These are phyloP conservation scores for Clavaria fumosa DNA, from an alignment of 768 basidiomycete species.

Conservation along the genomic window DNA sequence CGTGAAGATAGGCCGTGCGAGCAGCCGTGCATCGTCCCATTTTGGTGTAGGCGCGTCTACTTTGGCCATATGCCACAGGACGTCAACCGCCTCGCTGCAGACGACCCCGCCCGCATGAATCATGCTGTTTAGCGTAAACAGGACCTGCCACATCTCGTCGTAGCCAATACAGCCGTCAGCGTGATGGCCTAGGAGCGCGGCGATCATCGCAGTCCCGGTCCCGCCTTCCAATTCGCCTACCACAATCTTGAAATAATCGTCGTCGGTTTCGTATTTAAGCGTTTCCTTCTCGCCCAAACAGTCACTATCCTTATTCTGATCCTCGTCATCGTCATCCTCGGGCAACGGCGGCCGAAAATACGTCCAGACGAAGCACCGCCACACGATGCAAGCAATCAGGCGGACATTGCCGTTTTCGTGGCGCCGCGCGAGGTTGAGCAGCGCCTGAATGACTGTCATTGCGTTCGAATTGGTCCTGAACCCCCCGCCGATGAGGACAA, in stretches of 20 bases:
- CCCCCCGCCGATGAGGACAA: slow-evolving; percentile 48
- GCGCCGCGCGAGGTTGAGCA: slow-evolving; percentile 40
- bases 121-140: slow-evolving; percentile 43
- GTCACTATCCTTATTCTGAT: slow-evolving; percentile 2
- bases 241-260: slow-evolving; percentile 28
- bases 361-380: slow-evolving; percentile 52
- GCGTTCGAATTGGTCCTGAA: slow-evolving; percentile 31
- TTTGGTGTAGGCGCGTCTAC: slow-evolving; percentile 15
- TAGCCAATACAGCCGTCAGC: slow-evolving; percentile 24
- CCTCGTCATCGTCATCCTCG: slow-evolving; percentile 17
- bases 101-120: slow-evolving; percentile 34
- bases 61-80: slow-evolving; percentile 26
- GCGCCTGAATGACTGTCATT: slow-evolving; percentile 29
- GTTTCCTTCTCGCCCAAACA: too few species aligned
- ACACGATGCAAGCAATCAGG: slow-evolving; percentile 41
- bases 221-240: slow-evolving; percentile 36
- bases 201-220: slow-evolving; percentile 41
- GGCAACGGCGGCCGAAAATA: slow-evolving; percentile 40
- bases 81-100: slow-evolving; percentile 39
- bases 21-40: slow-evolving; percentile 34
- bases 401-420: slow-evolving; percentile 53
- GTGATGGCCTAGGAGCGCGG: slow-evolving; percentile 30
- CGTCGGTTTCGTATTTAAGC: slow-evolving; percentile 12
- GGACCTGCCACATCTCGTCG: slow-evolving; percentile 28
- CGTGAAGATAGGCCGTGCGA: slow-evolving; percentile 40